Percentiles rank a stretch among this genome's conserved stretches.
phyloP scores from a whole-genome alignment of 495 filamentous ascomycete genomes.

The Choiromyces venosus region DNA sequence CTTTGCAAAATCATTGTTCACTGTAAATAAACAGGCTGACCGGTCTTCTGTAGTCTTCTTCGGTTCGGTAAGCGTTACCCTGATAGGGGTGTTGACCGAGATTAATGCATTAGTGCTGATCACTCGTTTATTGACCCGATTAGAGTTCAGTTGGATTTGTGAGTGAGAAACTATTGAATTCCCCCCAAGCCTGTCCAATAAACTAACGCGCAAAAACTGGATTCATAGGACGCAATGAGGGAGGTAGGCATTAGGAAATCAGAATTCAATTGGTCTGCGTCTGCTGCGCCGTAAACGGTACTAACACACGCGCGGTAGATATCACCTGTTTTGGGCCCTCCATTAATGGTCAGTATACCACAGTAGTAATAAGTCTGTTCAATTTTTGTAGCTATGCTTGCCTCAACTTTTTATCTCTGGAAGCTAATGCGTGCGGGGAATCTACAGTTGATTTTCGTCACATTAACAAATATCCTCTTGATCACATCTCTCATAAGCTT shows the following conservation, averaged over 20 bases:
- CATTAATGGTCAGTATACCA: slow-evolving; percentile 55
- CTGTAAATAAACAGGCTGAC: slow-evolving; percentile 38
- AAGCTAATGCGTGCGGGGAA: slow-evolving; percentile 7
- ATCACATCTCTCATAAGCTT: slow-evolving; percentile 87
- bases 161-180: slow-evolving; percentile 42
- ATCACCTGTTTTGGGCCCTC: slow-evolving; percentile 56
- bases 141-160: slow-evolving; percentile 74
- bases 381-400: background rate
- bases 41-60: slow-evolving; percentile 47
- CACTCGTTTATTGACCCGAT: slow-evolving; percentile 17
- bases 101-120: slow-evolving; percentile 44
- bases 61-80: slow-evolving; percentile 50
- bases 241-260: slow-evolving; percentile 48
- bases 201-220: slow-evolving; percentile 19
- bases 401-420: background rate
- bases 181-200: slow-evolving; percentile 16
- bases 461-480: slow-evolving; percentile 82
- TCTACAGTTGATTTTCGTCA: slow-evolving; percentile 63
- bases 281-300: slow-evolving; percentile 24
- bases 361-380: slow-evolving; percentile 3
- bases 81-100: slow-evolving; percentile 39
- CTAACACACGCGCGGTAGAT: slow-evolving; percentile 43
- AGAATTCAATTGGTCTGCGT: slow-evolving; percentile 49
- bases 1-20: background rate
- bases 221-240: slow-evolving; percentile 46